Evolutionary conservation across 2,329 filamentous ascomycete species (phyloP), one percentile per base, ranked within the genome.

Genomic region (Fusarium incarnatum): DNA sequence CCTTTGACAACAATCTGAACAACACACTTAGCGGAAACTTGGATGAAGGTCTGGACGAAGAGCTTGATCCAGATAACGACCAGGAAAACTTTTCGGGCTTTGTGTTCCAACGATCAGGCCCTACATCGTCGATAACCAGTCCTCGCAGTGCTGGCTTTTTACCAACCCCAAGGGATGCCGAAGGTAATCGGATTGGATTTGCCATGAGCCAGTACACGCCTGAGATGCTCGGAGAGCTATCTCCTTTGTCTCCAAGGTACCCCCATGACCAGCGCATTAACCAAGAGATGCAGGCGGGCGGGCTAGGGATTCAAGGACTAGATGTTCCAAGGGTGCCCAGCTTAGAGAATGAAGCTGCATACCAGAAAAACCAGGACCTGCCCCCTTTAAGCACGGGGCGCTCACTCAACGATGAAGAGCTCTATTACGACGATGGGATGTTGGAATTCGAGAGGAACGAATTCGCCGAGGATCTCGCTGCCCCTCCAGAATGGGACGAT

Each of bases 361-460:
- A 69, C 58, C 71, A 72, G 46, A 69, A 74, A 12, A 72, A 66
- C 50, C 71, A 67, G 56, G 70, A 71, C 34, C 41, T 73, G 22
- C 56, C 60, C 4, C 63, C 67, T 18, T 44, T 64, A 18, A 52
- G 56, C n/a, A 49, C 64, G 12, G 50, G 66, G 4, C 60, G 57
- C 25, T 41, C 56, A n/a, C 28, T 58, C 5, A 70, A 60, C 5
- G 85, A 88, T 34, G 89, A 91, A 70, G 91, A 93, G 68, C 81
- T 92, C 30, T 93, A 92, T 76, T 93, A 91, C 74, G 89, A 92
- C 67, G 89, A 89, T 74, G 90, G 89, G 4, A 79, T 88, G 70
- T 83, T 86, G 16, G 84, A 60, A 79, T 87, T 74, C 56, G 81
- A 83, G 40, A 76, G 76, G 42, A 76, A 78, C 22, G 81, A 82